phyloP scores from a whole-genome alignment of 345 rosid genomes.

The Citrus trifoliata region DNA sequence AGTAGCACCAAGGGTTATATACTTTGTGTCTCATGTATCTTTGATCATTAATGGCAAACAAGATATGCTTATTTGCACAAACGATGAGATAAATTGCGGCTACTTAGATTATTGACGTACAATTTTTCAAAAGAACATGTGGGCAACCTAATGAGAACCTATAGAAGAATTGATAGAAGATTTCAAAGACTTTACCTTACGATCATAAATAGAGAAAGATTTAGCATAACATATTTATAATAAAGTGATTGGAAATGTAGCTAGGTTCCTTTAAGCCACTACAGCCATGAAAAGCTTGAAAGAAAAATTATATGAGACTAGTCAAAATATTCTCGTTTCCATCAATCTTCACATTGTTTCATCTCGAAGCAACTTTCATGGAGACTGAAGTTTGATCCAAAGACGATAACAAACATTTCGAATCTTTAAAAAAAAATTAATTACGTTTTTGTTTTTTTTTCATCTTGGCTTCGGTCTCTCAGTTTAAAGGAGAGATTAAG shows the following conservation, averaged over 20 bases:
- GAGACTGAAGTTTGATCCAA: not conserved
- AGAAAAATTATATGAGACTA: not conserved
- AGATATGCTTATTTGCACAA: not conserved
- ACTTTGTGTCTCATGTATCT: not conserved
- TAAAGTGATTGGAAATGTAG: not conserved
- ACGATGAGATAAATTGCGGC: constrained; percentile 17
- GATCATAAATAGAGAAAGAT: not conserved
- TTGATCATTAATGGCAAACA: constrained; percentile 8
- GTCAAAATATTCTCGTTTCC: constrained; percentile 14
- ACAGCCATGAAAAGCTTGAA: not conserved
- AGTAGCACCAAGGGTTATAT: not conserved
- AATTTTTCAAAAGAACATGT: not conserved
- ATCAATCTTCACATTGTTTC: not conserved
- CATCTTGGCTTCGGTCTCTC: not conserved
- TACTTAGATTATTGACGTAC: not conserved
- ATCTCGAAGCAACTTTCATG: not conserved
- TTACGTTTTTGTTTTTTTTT: not conserved
- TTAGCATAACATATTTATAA: not conserved
- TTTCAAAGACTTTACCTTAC: not conserved
- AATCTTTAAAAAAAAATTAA: not conserved
- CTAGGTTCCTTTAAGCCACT: not conserved
- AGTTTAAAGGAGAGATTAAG: not conserved
- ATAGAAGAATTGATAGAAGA: not conserved
- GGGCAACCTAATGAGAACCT: not conserved
- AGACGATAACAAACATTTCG: not conserved